Percentiles rank a stretch among this genome's conserved stretches.
Evolutionary conservation across 1,139 yeast species (phyloP).

Genomic region (Tardiomyces blankii): DNA sequence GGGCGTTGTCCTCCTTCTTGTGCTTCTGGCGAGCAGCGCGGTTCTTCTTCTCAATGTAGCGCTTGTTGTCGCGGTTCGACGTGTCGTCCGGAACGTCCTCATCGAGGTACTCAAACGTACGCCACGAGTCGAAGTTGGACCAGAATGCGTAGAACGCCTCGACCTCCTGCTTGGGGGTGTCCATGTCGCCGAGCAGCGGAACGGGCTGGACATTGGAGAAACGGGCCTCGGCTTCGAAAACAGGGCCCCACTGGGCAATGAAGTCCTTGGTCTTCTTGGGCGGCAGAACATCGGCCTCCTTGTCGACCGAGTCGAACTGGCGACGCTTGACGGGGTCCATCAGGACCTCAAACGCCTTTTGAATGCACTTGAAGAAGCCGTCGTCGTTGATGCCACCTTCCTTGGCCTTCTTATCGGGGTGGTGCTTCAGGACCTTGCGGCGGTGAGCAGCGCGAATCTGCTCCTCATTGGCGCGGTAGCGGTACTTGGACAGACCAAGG

Average conservation of each 20-base stretch:
- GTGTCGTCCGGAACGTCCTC: conserved; percentile 99
- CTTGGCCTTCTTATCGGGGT: conserved; percentile 92
- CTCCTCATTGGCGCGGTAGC: conserved; percentile 85
- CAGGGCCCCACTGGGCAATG: conserved; percentile 87
- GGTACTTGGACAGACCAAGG: conserved; percentile 81
- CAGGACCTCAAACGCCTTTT: conserved; percentile 88
- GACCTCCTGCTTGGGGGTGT: conserved; percentile 68
- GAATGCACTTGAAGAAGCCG: conserved; percentile 96
- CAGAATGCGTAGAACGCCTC: conserved; percentile 85
- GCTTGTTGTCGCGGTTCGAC: conserved; percentile 97
- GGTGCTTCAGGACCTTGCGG: conserved; percentile 92
- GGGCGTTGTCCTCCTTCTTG: conserved; percentile 94
- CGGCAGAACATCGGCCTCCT: conserved; percentile 71
- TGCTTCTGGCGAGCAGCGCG: conserved; percentile 93
- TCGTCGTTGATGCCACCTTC: conserved; percentile 89
- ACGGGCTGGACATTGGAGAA: conserved; percentile 88
- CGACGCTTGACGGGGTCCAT: conserved; percentile 78
- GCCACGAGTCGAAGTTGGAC: conserved; percentile 98
- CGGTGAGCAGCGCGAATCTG: conserved; percentile 96
- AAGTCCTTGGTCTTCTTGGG: conserved; percentile 68
- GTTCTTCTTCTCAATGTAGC: conserved; percentile 96
- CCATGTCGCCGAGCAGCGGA: conserved; percentile 63
- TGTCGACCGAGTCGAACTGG: conserved; percentile 94
- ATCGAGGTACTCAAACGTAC: conserved; percentile 93
- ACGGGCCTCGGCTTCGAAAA: conserved; percentile 81